Evolutionary conservation across 768 basidiomycete species (phyloP).

Genomic region (Sarcodon aspratus): DNA sequence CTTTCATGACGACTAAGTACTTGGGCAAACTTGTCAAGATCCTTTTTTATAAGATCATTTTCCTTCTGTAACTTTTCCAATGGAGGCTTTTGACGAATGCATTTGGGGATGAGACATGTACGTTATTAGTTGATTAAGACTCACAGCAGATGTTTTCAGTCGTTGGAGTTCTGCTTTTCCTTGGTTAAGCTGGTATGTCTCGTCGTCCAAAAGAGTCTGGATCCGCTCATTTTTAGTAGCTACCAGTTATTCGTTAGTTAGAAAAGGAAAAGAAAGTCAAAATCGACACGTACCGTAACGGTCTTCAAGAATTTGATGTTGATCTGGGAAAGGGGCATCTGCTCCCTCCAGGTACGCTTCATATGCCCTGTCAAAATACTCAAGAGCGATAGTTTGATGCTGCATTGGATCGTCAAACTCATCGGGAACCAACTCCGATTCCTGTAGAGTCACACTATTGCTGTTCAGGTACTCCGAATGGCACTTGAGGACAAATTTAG

Average conservation of each 20-base stretch:
- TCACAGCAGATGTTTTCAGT: constrained; percentile 52
- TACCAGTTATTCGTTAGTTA: constrained; percentile 14
- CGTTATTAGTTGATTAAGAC: constrained; percentile 5
- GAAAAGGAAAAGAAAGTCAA: not conserved
- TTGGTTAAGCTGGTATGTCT: constrained; percentile 33
- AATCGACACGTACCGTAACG: constrained; percentile 50
- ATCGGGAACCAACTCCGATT: constrained; percentile 47
- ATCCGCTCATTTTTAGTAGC: constrained; percentile 66
- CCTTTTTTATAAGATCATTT: constrained; percentile 53
- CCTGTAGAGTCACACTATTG: constrained; percentile 58
- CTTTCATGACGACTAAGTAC: constrained; percentile 61
- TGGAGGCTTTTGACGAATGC: constrained; percentile 24
- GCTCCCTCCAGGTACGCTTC: constrained; percentile 48
- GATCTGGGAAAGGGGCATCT: constrained; percentile 57
- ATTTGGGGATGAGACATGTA: not conserved
- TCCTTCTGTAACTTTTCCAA: constrained; percentile 51
- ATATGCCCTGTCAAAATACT: constrained; percentile 62
- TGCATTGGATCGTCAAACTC: constrained; percentile 69
- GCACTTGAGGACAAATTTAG: constrained; percentile 11
- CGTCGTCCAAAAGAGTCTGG: constrained; percentile 48
- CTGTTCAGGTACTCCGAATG: constrained; percentile 40
- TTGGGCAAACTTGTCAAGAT: constrained; percentile 70
- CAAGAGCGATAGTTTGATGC: constrained; percentile 68
- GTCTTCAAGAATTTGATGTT: constrained; percentile 58
- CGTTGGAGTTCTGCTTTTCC: constrained; percentile 42